A percentile compares a stretch with the other conserved stretches of the same genome.
Conservation (phyloP, 2,329 filamentous ascomycete genomes). For the Metarhizium humberi region DNA sequence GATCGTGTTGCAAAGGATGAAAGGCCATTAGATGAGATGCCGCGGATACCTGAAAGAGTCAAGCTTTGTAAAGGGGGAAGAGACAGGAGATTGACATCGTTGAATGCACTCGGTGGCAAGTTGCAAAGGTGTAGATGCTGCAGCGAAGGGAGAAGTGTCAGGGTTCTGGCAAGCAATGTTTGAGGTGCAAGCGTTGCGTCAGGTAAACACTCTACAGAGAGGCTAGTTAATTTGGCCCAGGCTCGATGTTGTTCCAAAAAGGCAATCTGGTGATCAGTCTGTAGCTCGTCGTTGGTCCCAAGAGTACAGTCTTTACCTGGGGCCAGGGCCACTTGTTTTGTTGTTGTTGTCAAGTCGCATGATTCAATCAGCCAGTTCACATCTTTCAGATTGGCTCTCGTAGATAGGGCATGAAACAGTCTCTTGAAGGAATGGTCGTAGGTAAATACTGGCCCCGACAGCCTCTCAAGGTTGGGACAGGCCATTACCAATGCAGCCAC, state of each 20-base stretch:
- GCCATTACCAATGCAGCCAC: slow-evolving; percentile 54
- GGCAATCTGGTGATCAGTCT: slow-evolving; percentile 25
- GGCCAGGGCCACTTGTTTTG: slow-evolving; percentile 18
- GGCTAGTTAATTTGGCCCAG: slow-evolving; percentile 45
- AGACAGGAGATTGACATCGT: slow-evolving; percentile 43
- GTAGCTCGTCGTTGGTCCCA: slow-evolving; percentile 21
- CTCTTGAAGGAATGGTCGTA: slow-evolving; percentile 49
- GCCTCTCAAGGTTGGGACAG: slow-evolving; percentile 53
- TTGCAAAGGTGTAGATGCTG: slow-evolving; percentile 51
- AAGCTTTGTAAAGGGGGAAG: slow-evolving; percentile 47
- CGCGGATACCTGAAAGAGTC: slow-evolving; percentile 44
- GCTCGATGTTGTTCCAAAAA: slow-evolving; percentile 43
- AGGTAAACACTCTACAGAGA: slow-evolving; percentile 50
- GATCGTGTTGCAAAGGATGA: slow-evolving; percentile 45
- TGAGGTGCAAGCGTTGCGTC: slow-evolving; percentile 44
- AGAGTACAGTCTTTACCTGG: slow-evolving; percentile 14
- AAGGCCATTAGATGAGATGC: slow-evolving; percentile 46
- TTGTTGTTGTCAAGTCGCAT: slow-evolving; percentile 13
- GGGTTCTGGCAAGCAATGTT: slow-evolving; percentile 40
- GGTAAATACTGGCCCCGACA: slow-evolving; percentile 42
- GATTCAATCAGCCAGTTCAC: slow-evolving; percentile 50
- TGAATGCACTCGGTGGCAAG: slow-evolving; percentile 46
- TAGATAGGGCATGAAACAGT: slow-evolving; percentile 50
- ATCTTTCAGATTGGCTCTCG: slow-evolving; percentile 43
- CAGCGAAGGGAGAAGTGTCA: slow-evolving; percentile 43